phyloP scores from a whole-genome alignment of 2,329 filamentous ascomycete genomes.

The Colletotrichum tabaci region DNA sequence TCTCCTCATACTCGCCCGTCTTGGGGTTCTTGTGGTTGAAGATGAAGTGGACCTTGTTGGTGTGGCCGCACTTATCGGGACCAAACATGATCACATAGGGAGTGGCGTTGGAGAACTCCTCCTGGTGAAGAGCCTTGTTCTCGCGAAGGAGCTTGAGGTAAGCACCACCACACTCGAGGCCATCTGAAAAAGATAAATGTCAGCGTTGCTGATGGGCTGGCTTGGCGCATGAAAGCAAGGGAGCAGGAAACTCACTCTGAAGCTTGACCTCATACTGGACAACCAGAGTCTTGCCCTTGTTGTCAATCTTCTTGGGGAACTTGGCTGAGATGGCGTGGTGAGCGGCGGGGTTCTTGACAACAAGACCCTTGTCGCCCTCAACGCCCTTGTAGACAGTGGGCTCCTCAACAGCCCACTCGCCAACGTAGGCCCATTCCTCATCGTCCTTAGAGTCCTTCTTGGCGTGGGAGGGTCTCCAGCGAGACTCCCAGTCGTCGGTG shows the following conservation, averaged over 20 bases:
- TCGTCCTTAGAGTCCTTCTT: constrained; percentile 93
- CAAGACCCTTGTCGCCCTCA: constrained; percentile 94
- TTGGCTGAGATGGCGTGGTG: constrained; percentile 99
- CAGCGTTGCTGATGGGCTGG: background rate
- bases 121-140: constrained; percentile 95
- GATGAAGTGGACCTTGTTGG: constrained; percentile 99
- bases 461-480: constrained; percentile 95
- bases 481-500: constrained; percentile 92
- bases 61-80: constrained; percentile 98
- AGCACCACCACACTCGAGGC: constrained; percentile 96
- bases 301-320: constrained; percentile 95
- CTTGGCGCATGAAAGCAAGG: background rate
- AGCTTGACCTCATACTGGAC: constrained; percentile 99
- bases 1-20: constrained; percentile 99
- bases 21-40: constrained; percentile 99
- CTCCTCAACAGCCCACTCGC: constrained; percentile 97
- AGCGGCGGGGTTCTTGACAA: constrained; percentile 97
- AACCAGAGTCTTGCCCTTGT: constrained; percentile 96
- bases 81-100: constrained; percentile 99
- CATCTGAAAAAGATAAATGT: constrained; percentile 69
- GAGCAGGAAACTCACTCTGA: constrained; percentile 78
- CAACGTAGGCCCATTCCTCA: constrained; percentile 97
- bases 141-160: constrained; percentile 99
- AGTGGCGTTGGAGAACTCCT: constrained; percentile 97
- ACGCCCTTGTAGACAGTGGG: constrained; percentile 91